Base-by-base conservation (phyloP, 2,329 filamentous ascomycete species). In the Cercospora sp. region DNA sequence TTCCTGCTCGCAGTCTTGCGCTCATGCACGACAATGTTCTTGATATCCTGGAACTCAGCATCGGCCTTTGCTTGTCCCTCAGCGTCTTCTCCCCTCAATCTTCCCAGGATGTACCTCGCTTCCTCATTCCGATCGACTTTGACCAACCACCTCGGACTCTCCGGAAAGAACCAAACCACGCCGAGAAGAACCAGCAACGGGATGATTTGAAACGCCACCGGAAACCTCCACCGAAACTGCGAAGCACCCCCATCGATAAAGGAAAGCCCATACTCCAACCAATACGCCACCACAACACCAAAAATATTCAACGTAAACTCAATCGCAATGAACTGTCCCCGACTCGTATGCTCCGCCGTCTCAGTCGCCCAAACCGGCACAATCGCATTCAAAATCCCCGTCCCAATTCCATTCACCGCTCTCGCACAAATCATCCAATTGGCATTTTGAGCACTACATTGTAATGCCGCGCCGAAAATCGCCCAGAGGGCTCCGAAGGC, bases 241-340 rank as follows among this genome's bases (percentile, higher is more conserved):
- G 67, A 69, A 53, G 48, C 60, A 1, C 71, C 71, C 12, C 62
- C 69, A 64, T 72, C 69, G 9, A 73, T 70, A 51, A 76, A 76
- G 10, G 66, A 67, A 3, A 60, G 65, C 57, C 57, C 73, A 65
- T 72, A 82, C 62, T 81, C 80, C 9, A 83, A 72, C 80, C 80
- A 82, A 69, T 78, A 78, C 5, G 77, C 77, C 4, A 78, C 76
- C 8, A 82, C 20, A 0, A 91, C 88, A 73, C 89, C 89, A 59
- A 91, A 88, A 68, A 91, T 91, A 74, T 92, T 92, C 8, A 91
- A 78, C 0, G 89, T 91, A 70, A 92, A 92, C 73, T 92, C 90
- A 53, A 74, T 68, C 30, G 68, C 68, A 53, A 74, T 70, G 53
- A 77, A 77, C 26, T 71, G 84, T 5, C 90, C 90, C 48, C 90